Percentiles rank a stretch among this genome's conserved stretches.
Conservation (phyloP, 192 early-diverging fungal species). For the Umbelopsis sp. region DNA sequence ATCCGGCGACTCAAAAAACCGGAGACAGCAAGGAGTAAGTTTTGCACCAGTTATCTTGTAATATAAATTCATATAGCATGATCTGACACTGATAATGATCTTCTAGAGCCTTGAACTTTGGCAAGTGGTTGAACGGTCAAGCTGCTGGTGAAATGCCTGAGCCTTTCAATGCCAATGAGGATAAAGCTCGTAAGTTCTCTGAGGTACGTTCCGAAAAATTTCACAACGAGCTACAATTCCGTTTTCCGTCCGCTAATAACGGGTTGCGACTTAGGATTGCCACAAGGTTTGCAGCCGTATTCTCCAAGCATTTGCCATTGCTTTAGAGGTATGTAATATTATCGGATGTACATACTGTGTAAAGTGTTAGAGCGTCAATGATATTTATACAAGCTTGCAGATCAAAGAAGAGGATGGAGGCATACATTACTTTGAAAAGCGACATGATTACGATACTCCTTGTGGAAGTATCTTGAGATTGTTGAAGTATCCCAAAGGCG, state of each 20-base stretch:
- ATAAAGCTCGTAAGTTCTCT: conserved; percentile 36
- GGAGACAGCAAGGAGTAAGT: conserved; percentile 69
- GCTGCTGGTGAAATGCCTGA: conserved; percentile 36
- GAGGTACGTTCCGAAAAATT: conserved; percentile 32
- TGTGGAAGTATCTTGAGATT: conserved; percentile 56
- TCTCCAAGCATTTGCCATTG: conserved; percentile 62
- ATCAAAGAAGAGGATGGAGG: conserved; percentile 59
- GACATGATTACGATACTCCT: conserved; percentile 48
- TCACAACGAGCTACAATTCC: not conserved
- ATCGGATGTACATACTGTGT: not conserved
- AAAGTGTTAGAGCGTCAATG: not conserved
- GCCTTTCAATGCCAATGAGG: conserved; percentile 27
- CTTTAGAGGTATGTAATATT: conserved; percentile 37
- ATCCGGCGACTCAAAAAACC: conserved; percentile 47
- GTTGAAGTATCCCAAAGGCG: conserved; percentile 59
- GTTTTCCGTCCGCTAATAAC: not conserved
- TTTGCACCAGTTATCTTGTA: not conserved
- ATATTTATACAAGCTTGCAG: conserved; percentile 4
- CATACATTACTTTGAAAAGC: conserved; percentile 46
- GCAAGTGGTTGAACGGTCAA: conserved; percentile 47
- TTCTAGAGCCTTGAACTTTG: conserved; percentile 57
- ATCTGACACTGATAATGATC: not conserved
- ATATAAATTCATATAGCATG: not conserved
- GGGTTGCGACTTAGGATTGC: conserved; percentile 34
- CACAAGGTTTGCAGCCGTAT: conserved; percentile 50